Evolutionary conservation across 495 filamentous ascomycete genomes (phyloP).

Genomic region (Penicillium coprophilum): DNA sequence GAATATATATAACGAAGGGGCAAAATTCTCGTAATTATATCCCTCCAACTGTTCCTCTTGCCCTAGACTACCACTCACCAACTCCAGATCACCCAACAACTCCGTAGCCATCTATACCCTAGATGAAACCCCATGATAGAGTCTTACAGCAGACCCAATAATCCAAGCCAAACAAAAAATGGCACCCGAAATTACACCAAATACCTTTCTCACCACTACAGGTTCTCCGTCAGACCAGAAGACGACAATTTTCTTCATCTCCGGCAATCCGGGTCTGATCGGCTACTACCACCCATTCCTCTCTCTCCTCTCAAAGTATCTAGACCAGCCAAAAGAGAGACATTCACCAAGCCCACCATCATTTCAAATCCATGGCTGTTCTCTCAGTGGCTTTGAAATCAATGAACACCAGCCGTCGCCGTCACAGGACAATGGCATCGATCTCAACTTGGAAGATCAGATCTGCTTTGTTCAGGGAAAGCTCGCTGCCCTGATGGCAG

Average conservation of each 20-base stretch:
- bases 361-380: conserved; percentile 62
- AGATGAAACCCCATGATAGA: not conserved
- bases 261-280: conserved; percentile 87
- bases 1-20: not conserved
- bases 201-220: conserved; percentile 36
- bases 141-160: not conserved
- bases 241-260: conserved; percentile 63
- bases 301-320: conserved; percentile 42
- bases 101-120: not conserved
- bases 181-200: conserved; percentile 31
- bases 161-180: conserved; percentile 7
- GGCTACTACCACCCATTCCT: conserved; percentile 77
- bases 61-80: not conserved
- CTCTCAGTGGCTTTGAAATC: conserved; percentile 72
- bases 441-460: conserved; percentile 58
- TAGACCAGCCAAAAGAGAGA: conserved; percentile 2
- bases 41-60: not conserved
- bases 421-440: not conserved
- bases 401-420: conserved; percentile 18
- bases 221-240: conserved; percentile 11
- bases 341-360: not conserved
- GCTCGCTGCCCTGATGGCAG: conserved; percentile 22
- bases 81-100: not conserved
- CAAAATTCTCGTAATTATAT: too few relatives aligned
- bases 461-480: conserved; percentile 49